A percentile compares a stretch with the other conserved stretches of the same genome.
Evolutionary conservation across 495 filamentous ascomycete species (phyloP).

Genomic region (Aspergillus nidulans): DNA sequence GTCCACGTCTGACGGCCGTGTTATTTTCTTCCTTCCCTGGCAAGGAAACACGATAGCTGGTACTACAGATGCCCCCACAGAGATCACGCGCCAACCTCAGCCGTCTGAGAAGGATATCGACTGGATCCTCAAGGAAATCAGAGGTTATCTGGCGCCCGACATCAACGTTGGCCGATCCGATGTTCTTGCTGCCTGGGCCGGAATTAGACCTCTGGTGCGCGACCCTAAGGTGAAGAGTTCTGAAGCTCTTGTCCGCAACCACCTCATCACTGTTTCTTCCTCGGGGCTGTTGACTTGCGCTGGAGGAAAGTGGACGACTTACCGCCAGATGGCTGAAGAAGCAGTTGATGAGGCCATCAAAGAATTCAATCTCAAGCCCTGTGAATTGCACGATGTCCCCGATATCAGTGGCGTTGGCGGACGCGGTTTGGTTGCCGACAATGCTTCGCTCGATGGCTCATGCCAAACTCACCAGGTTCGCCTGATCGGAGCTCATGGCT

Average conservation of each 20-base stretch:
- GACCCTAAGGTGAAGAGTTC: slow-evolving; percentile 93
- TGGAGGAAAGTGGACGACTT: slow-evolving; percentile 99
- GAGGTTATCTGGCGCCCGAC: slow-evolving; percentile 83
- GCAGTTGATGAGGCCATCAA: slow-evolving; percentile 86
- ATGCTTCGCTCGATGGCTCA: slow-evolving; percentile 69
- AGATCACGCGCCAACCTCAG: slow-evolving; percentile 74
- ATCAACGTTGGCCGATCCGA: slow-evolving; percentile 93
- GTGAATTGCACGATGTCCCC: slow-evolving; percentile 55
- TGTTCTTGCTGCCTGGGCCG: slow-evolving; percentile 93
- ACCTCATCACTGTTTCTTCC: slow-evolving; percentile 80
- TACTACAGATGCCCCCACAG: slow-evolving; percentile 87
- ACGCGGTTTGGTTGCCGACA: slow-evolving; percentile 59
- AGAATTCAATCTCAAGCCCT: slow-evolving; percentile 65
- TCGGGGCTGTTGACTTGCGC: slow-evolving; percentile 90
- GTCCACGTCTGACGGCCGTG: slow-evolving; percentile 87
- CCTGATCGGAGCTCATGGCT: slow-evolving; percentile 90
- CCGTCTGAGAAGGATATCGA: slow-evolving; percentile 91
- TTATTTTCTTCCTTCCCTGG: slow-evolving; percentile 99
- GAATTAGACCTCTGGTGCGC: slow-evolving; percentile 88
- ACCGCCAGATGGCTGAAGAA: slow-evolving; percentile 98
- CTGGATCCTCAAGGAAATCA: slow-evolving; percentile 92
- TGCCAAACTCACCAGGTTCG: slow-evolving; percentile 92
- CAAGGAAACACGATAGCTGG: slow-evolving; percentile 98
- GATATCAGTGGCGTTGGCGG: slow-evolving; percentile 73
- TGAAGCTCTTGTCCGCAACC: slow-evolving; percentile 91